Base-by-base conservation (phyloP, 2,329 filamentous ascomycete genomes). In the Aspergillus neoniger region DNA sequence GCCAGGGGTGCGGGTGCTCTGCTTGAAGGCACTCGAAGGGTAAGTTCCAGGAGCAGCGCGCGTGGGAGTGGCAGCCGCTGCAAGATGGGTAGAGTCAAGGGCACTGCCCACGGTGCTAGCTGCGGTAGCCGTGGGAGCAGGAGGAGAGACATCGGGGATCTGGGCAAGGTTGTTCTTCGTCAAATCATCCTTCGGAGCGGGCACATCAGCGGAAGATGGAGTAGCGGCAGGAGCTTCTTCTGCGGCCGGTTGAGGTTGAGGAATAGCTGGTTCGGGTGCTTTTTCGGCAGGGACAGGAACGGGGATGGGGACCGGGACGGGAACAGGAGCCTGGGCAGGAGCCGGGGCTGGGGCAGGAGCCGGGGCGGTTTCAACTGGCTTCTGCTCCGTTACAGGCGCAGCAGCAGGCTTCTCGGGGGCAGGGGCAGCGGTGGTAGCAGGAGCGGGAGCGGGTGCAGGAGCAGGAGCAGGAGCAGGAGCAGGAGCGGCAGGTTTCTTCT, bases 151-250 rank as follows among this genome's bases (percentile, higher is more conserved):
- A 79, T 97, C 93, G 66, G 88, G 89, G 68, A 98, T 84, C 78
- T 94, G 91, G 76, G 96, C 93, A 60, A 98, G 89, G 78, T 98
- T 98, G 69, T 88, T 89, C 80, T 94, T 88, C 28, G 94, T 98
- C 66, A 98, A 85, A 71, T 93, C 88, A 75, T 92, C 91, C 78
- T 90, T 89, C 23, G 91, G 85, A 15, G 91, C 89, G 51, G 85
- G 83, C 49, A 94, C 69, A 57, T 76, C 73, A 61, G 80, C 72
- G 36, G 73, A 72, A 23, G 76, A 72, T 55, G 79, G 73, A 21
- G 74, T 70, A 65, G 77, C 77, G 38, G 70, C 68, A 23, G 74
- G 69, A 14, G 72, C 66, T 65, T 78, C 76, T 67, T 78, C 76
- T 23, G 17, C 41, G 50, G 70, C 67, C 6, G 69, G 66, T 28